Evolutionary conservation across 305 asterid genomes (phyloP).

Genomic region (Coffea humblotiana): DNA sequence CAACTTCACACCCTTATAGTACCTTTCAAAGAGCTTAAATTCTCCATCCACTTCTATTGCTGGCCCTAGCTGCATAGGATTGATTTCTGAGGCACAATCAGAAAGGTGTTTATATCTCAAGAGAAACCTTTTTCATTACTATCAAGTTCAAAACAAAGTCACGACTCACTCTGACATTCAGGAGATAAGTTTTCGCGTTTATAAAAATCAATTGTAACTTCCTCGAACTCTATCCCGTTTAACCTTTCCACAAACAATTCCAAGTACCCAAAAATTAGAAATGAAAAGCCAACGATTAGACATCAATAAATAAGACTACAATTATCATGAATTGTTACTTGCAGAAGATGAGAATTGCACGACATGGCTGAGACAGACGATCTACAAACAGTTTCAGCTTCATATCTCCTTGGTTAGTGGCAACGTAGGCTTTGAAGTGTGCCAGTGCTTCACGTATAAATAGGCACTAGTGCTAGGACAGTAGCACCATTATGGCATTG

Average conservation of each 20-base stretch:
- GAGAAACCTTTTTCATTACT: background rate
- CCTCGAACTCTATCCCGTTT: slow-evolving; percentile 74
- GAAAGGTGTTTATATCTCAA: background rate
- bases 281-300: background rate
- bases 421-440: too few relatives aligned
- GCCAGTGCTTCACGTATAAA: too few relatives aligned
- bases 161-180: slow-evolving; percentile 5
- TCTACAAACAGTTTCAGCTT: slow-evolving; percentile 61
- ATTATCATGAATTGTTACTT: background rate
- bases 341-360: slow-evolving; percentile 71
- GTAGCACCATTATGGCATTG: too few relatives aligned
- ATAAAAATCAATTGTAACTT: slow-evolving; percentile 46
- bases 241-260: slow-evolving; percentile 32
- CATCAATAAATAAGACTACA: background rate
- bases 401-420: slow-evolving; percentile 20
- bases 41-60: slow-evolving; percentile 70
- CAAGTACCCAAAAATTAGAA: background rate
- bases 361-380: slow-evolving; percentile 81
- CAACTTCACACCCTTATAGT: background rate
- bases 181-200: slow-evolving; percentile 44
- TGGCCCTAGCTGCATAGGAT: slow-evolving; percentile 75
- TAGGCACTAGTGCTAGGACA: too few relatives aligned
- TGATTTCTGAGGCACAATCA: slow-evolving; percentile 41
- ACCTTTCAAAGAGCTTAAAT: slow-evolving; percentile 73
- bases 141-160: background rate